Percentiles rank a stretch among this genome's conserved stretches.
These are phyloP conservation scores for Coniferiporia sulphurascens DNA, from an alignment of 1,284 basidiomycete genomes.

Conservation along the genomic window DNA sequence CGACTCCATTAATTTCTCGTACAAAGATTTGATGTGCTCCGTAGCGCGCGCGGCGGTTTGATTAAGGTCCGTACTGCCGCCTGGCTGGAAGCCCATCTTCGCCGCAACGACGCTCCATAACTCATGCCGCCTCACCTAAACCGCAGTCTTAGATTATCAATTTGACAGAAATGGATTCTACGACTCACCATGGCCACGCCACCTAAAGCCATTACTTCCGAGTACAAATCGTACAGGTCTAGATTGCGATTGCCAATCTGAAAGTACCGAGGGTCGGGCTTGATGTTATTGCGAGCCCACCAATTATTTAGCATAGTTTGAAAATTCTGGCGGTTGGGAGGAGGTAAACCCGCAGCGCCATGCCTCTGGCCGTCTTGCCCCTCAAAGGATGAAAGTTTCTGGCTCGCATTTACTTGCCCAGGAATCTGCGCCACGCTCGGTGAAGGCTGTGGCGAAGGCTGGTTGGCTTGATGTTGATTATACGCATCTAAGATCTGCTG, in stretches of 20 bases:
- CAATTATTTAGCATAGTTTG: slow-evolving; percentile 45
- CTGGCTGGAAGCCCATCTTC: slow-evolving; percentile 44
- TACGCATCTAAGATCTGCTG: slow-evolving; percentile 10
- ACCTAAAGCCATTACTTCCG: slow-evolving; percentile 50
- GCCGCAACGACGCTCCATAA: slow-evolving; percentile 62
- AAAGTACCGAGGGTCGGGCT: background rate
- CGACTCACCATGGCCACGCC: slow-evolving; percentile 44
- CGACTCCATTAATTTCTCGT: slow-evolving; percentile 48
- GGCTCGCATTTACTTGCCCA: background rate
- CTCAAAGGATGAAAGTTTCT: background rate
- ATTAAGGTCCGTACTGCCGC: slow-evolving; percentile 49
- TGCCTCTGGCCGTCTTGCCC: slow-evolving; percentile 4
- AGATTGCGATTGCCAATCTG: slow-evolving; percentile 31
- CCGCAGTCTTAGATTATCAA: background rate
- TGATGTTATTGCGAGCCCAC: slow-evolving; percentile 32
- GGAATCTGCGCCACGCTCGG: background rate
- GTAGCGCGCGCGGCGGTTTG: slow-evolving; percentile 53
- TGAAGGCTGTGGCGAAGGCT: slow-evolving; percentile 4
- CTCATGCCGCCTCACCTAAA: slow-evolving; percentile 51
- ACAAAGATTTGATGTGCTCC: slow-evolving; percentile 52
- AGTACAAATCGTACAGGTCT: slow-evolving; percentile 54
- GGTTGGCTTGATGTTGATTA: background rate
- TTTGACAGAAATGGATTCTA: background rate
- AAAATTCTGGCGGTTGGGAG: slow-evolving; percentile 47
- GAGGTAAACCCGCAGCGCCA: slow-evolving; percentile 25